Base-by-base conservation (phyloP, 1,139 yeast genomes). In the Candida tetrigidarum region DNA sequence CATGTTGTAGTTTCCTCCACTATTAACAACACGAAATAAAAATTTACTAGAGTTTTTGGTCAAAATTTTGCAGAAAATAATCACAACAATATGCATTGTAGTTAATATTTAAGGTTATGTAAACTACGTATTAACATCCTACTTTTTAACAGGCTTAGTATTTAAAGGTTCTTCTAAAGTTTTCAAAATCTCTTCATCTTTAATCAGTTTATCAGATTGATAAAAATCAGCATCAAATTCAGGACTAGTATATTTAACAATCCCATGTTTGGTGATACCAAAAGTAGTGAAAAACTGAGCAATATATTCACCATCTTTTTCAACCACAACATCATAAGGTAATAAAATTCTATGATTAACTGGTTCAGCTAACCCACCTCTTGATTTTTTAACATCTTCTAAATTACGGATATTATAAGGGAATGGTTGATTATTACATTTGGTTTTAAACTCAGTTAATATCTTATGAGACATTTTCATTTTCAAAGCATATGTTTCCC, bases 231-330 rank as follows among this genome's bases (percentile, higher is more conserved):
- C 62, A 52, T 80, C 72, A 53, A 84, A 80, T 26, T 79, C 63
- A 8, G 89, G 86, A 22, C 80, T 72, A 41, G 92, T 80, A 59
- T 83, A 76, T 71, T 80, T 82, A 56, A 84, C 81, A 55, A 84
- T 74, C 46, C 93, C 93, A 58, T 80, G 81, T 67, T 82, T 82
- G 63, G 92, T 86, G 57, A 87, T 67, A 42, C 88, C 92, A 58
- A 86, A 80, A 40, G 95, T 87, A 54, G 91, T 82, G 71, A 83
- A 86, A 66, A 74, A 83, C 69, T 86, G 91, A 33, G 88, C 90
- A 57, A 86, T 78, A 51, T 64, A 70, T 62, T 83, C 86, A 47
- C 83, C 86, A 55, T 83, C 84, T 71, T 81, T 84, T 60, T 84
- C 92, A 59, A 80, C 75, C 64, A 79, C 76, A 48, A 86, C 78